Percentiles rank a stretch among this genome's conserved stretches.
Conservation (phyloP, 495 filamentous ascomycete genomes). For the Amphirosellinia nigrospora region DNA sequence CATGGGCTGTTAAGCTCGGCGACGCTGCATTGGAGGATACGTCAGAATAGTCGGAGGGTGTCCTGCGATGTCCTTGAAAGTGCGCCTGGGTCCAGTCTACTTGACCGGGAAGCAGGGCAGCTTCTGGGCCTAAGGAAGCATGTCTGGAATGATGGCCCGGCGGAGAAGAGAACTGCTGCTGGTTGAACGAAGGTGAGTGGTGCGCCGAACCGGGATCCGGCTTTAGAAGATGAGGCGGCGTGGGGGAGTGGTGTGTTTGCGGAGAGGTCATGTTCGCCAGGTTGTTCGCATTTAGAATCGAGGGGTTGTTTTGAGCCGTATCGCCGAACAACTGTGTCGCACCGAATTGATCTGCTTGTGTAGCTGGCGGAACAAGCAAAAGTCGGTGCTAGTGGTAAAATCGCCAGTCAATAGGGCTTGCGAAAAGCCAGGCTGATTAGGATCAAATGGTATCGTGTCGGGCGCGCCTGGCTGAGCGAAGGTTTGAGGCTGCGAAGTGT, state of each 20-base stretch:
- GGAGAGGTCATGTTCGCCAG: slow-evolving; percentile 75
- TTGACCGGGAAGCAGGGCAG: slow-evolving; percentile 70
- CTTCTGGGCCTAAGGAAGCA: slow-evolving; percentile 79
- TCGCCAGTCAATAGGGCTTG: slow-evolving; percentile 47
- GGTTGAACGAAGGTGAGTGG: slow-evolving; percentile 62
- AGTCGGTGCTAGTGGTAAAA: slow-evolving; percentile 55
- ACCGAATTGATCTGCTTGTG: slow-evolving; percentile 50
- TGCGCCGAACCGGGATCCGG: slow-evolving; percentile 65
- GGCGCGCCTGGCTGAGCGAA: slow-evolving; percentile 43
- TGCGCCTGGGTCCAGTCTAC: slow-evolving; percentile 75
- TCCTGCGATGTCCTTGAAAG: slow-evolving; percentile 79
- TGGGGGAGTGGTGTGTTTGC: slow-evolving; percentile 63
- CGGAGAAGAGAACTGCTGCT: slow-evolving; percentile 61
- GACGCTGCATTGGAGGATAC: slow-evolving; percentile 79
- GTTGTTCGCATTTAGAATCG: slow-evolving; percentile 53
- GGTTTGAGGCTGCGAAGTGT: slow-evolving; percentile 47
- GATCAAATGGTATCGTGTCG: slow-evolving; percentile 46
- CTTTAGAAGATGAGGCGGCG: slow-evolving; percentile 73
- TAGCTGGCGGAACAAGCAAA: slow-evolving; percentile 55
- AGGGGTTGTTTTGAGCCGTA: slow-evolving; percentile 61
- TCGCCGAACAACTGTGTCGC: slow-evolving; percentile 57
- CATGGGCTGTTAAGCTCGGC: slow-evolving; percentile 77
- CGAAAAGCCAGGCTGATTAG: slow-evolving; percentile 44
- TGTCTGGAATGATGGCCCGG: slow-evolving; percentile 72
- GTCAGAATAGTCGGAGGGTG: slow-evolving; percentile 91